Evolutionary conservation across 164 flowering plant species (phyloP).

Genomic region (Aristolochia fimbriata): DNA sequence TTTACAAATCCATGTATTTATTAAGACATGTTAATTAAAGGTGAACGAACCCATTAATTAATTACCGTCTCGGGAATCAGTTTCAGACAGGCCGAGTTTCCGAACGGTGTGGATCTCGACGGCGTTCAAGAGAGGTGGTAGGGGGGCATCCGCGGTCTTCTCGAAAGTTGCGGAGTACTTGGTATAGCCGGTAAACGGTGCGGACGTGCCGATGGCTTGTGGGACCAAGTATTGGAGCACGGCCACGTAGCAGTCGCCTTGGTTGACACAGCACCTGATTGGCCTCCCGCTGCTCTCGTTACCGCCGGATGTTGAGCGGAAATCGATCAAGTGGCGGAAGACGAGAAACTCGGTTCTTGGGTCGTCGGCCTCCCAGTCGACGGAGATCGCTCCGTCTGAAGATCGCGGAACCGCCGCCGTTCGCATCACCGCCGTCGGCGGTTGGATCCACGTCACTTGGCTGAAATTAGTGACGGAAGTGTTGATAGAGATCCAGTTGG

Average conservation of each 20-base stretch:
- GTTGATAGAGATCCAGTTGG: not conserved
- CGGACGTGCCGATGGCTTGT: not conserved
- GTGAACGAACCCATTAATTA: too few species aligned
- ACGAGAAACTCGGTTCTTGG: conserved; percentile 6
- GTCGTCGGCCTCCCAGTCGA: not conserved
- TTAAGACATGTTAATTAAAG: too few species aligned
- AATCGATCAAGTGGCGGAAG: conserved; percentile 31
- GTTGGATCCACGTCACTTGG: not conserved
- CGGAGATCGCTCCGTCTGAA: not conserved
- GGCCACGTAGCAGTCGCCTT: not conserved
- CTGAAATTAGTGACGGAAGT: not conserved
- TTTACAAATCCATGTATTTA: too few species aligned
- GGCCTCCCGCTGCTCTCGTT: conserved; percentile 15
- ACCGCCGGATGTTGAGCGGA: conserved; percentile 5
- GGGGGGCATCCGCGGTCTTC: conserved; percentile 19
- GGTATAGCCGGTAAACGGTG: not conserved
- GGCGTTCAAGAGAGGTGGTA: conserved; percentile 39
- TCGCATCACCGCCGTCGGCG: not conserved
- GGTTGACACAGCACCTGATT: not conserved
- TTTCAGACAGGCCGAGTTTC: conserved; percentile 2
- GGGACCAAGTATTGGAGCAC: conserved; percentile 3
- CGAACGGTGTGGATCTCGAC: conserved; percentile 21
- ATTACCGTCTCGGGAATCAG: not conserved
- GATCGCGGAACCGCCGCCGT: not conserved
- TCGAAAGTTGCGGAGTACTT: conserved; percentile 6